These are phyloP conservation scores for Funneliformis mosseae DNA, from an alignment of 192 early-diverging fungal genomes.

Conservation along the genomic window DNA sequence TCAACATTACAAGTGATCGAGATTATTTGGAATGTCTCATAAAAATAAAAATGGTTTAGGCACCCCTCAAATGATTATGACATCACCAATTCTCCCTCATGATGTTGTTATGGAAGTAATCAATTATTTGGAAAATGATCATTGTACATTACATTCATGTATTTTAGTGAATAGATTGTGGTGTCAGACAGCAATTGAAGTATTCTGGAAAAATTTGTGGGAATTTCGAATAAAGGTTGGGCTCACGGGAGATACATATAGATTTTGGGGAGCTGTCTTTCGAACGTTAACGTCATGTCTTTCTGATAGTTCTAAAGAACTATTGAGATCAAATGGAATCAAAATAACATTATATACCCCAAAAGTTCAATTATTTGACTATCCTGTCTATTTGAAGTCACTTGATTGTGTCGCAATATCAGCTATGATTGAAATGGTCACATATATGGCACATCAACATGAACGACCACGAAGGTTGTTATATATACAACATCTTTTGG, in stretches of 20 bases:
- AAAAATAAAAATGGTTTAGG: no score
- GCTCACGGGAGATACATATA: not conserved
- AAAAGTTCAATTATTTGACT: not conserved
- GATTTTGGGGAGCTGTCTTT: not conserved
- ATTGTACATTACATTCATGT: not conserved
- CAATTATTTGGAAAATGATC: not conserved
- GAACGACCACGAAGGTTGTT: not conserved
- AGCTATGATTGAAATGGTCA: not conserved
- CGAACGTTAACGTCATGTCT: not conserved
- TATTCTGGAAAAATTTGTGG: not conserved
- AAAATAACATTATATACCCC: not conserved
- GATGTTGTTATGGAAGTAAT: not conserved
- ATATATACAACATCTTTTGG: slow-evolving; percentile 2
- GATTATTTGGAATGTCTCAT: no score
- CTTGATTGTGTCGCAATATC: not conserved
- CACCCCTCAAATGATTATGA: no score
- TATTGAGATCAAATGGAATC: not conserved
- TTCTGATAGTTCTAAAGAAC: not conserved
- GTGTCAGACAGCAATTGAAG: not conserved
- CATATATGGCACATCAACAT: not conserved
- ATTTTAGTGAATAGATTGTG: not conserved
- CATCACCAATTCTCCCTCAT: no score
- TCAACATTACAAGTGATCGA: no score
- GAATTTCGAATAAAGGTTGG: not conserved
- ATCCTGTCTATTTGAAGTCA: not conserved